Percentiles rank a stretch among this genome's conserved stretches.
These are phyloP conservation scores for Saccharomycopsis sp. DNA, from an alignment of 805 yeast species.

Conservation along the genomic window DNA sequence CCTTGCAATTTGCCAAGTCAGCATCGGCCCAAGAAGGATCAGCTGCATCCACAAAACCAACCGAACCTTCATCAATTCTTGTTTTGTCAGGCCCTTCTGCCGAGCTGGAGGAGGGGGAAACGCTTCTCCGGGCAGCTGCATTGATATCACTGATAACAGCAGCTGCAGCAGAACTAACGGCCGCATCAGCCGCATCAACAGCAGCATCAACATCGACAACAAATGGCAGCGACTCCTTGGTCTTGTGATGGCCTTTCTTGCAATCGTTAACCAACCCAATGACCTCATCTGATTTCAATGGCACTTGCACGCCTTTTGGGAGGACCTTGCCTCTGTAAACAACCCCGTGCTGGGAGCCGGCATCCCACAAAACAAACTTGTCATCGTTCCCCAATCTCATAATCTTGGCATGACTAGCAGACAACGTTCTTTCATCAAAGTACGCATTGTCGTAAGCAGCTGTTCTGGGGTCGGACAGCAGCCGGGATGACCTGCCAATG, in stretches of 20 bases:
- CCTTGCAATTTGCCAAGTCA: slow-evolving; percentile 6
- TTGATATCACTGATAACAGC: too few species aligned
- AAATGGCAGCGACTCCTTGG: not conserved
- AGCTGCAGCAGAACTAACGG: too few species aligned
- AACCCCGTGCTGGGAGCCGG: slow-evolving; percentile 21
- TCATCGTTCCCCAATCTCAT: not conserved
- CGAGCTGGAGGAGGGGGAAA: too few species aligned
- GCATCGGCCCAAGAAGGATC: slow-evolving; percentile 11
- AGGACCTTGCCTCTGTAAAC: slow-evolving; percentile 15
- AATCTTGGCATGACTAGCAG: slow-evolving; percentile 18
- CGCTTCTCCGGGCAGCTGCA: too few species aligned
- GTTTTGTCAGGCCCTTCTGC: slow-evolving; percentile 1
- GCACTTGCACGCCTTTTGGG: slow-evolving; percentile 16
- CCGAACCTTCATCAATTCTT: not conserved
- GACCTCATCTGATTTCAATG: slow-evolving; percentile 6
- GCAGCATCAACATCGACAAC: not conserved
- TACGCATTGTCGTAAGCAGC: slow-evolving; percentile 13
- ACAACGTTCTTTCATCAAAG: slow-evolving; percentile 16
- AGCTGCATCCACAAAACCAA: not conserved
- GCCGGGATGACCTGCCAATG: slow-evolving; percentile 16
- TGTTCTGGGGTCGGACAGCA: too few species aligned
- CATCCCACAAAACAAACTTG: slow-evolving; percentile 17
- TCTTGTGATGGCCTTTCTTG: not conserved
- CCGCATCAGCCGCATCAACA: not conserved
- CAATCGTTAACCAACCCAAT: slow-evolving; percentile 15